Evolutionary conservation across 495 filamentous ascomycete species (phyloP).

Genomic region (Lichenothelia convexa): DNA sequence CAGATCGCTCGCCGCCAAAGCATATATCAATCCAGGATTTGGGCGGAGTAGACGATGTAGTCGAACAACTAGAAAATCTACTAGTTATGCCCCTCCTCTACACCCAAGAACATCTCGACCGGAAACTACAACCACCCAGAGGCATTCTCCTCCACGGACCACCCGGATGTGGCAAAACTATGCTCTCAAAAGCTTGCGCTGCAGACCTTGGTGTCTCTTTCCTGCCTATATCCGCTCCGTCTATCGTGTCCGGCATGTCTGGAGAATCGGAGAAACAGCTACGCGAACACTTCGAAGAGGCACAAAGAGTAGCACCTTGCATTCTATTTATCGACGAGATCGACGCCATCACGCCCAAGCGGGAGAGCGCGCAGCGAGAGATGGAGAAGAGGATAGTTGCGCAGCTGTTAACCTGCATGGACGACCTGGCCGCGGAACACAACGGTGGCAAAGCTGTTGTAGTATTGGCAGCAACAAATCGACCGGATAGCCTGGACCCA

Average conservation of each 20-base stretch:
- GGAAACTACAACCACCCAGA: conserved; percentile 53
- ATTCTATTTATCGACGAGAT: conserved; percentile 94
- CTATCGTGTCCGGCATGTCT: conserved; percentile 83
- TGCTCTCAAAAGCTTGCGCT: conserved; percentile 81
- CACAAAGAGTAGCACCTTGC: conserved; percentile 72
- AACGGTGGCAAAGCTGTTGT: conserved; percentile 81
- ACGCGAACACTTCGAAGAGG: conserved; percentile 78
- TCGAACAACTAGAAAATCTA: conserved; percentile 57
- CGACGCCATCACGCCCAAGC: conserved; percentile 85
- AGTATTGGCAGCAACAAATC: conserved; percentile 82
- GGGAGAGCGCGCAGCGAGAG: conserved; percentile 84
- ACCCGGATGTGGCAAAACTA: conserved; percentile 88
- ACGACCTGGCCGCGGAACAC: conserved; percentile 50
- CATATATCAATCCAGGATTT: conserved; percentile 63
- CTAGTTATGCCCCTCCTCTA: conserved; percentile 61
- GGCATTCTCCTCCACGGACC: conserved; percentile 85
- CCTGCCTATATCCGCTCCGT: conserved; percentile 75
- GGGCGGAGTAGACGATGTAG: conserved; percentile 68
- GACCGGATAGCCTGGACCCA: conserved; percentile 77
- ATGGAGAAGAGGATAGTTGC: conserved; percentile 97
- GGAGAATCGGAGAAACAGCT: conserved; percentile 93
- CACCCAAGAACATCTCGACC: conserved; percentile 39
- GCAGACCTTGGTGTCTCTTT: conserved; percentile 71
- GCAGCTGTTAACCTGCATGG: conserved; percentile 66
- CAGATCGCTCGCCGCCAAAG: conserved; percentile 51